Evolutionary conservation across 768 basidiomycete species (phyloP).

Genomic region (Erythrobasidium yunnanense): DNA sequence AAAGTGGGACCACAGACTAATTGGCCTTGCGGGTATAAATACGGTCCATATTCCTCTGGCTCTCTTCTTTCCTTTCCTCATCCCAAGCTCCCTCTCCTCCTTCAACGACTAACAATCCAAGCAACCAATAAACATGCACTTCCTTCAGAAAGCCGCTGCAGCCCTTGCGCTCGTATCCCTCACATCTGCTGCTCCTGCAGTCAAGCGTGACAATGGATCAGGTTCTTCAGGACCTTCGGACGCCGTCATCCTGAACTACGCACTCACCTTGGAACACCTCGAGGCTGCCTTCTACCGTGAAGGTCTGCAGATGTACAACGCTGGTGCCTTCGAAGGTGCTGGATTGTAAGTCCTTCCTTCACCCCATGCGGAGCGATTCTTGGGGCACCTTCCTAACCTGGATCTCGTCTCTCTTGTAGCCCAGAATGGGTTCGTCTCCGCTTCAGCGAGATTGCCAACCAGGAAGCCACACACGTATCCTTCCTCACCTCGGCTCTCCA

Average conservation of each 20-base stretch:
- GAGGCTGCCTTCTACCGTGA: constrained; percentile 40
- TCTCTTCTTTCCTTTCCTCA: neutral
- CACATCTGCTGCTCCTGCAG: constrained; percentile 19
- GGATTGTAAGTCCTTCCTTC: constrained; percentile 42
- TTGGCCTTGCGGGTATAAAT: too few relatives aligned
- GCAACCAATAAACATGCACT: constrained; percentile 27
- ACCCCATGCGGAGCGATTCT: too few relatives aligned
- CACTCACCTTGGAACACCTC: constrained; percentile 41
- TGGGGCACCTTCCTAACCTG: too few relatives aligned
- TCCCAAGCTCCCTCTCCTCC: neutral
- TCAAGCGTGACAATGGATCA: neutral
- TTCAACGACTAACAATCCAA: neutral
- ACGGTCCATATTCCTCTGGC: neutral
- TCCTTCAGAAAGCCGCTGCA: constrained; percentile 25
- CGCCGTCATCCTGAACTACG: too few relatives aligned
- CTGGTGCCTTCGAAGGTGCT: constrained; percentile 45
- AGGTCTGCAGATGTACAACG: constrained; percentile 45
- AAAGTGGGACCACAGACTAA: too few relatives aligned
- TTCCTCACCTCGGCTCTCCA: constrained; percentile 43
- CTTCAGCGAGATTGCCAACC: constrained; percentile 40
- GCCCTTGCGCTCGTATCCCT: constrained; percentile 27
- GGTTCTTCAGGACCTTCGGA: too few relatives aligned
- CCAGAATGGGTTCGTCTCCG: constrained; percentile 13
- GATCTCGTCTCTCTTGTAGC: too few relatives aligned
- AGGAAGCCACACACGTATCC: constrained; percentile 52